Evolutionary conservation across 176 grass and related monocot genomes (phyloP), one percentile per base, ranked within the genome.

Genomic region (Rhipidocladum racemiflorum): DNA sequence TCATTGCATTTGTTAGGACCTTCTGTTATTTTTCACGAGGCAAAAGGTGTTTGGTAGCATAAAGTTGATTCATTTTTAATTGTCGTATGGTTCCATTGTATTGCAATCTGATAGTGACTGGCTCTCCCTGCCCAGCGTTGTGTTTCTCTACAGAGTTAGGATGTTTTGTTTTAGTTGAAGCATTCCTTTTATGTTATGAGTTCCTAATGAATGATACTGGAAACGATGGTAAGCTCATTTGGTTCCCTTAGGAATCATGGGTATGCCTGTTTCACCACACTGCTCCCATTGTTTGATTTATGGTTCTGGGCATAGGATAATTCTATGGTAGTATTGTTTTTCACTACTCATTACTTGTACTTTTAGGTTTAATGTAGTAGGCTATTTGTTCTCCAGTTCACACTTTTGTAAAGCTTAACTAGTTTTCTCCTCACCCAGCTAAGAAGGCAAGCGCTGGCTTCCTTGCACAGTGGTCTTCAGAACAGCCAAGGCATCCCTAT

Each of bases 401-500:
- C 54, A 61, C 25, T 78, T 90, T 5, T 13, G 48, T 83, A 34
- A 79, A 79, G 55, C 67, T 69, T 89, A 87, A 94, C 69, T 15
- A 70, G 17, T 20, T 44, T 24, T 50, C 39, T 32, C 21, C 32
- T 36, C 77, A 76, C 66, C 70, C 95, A 98, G 95, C 54, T 98
- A 83, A 90, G 95, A 88, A 98, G 82, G 70, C 90, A 95, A 79
- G 92, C 95, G 2, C 90, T 98, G 65, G 92, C 92, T 85, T 91
- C 87, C 70, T 84, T 98, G 71, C 86, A 98, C 48, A 87, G 90
- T 83, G 82, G 95, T 87, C 89, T 98, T 76, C 92, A 85, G 75
- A 98, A 69, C 78, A 90, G 84, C 28, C 95, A 95, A 88, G 95
- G 95, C 65, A 98, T 98, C 20, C 96, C 96, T 72, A 84, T 98